These are phyloP conservation scores for Priceomyces fermenticarens DNA, from an alignment of 805 yeast genomes.

Conservation along the genomic window DNA sequence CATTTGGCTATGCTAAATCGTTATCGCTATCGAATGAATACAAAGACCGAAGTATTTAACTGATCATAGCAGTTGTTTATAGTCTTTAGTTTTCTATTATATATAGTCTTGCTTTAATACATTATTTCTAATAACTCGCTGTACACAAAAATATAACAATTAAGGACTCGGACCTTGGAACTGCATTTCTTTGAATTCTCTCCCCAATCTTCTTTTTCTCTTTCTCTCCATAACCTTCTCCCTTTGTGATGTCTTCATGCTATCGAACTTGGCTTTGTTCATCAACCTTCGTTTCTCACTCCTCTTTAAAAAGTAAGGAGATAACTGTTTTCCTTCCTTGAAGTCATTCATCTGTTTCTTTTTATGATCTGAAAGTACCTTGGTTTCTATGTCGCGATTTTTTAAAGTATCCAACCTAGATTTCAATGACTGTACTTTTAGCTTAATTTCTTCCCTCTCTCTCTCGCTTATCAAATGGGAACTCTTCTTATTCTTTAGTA, in stretches of 20 bases:
- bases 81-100: conserved; percentile 1
- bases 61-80: no score
- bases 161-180: conserved; percentile 15
- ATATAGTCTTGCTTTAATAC: no score
- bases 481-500: conserved; percentile 54
- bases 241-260: conserved; percentile 67
- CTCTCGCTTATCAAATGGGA: conserved; percentile 35
- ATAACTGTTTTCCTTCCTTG: conserved; percentile 47
- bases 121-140: no score
- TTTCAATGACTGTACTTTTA: conserved; percentile 58
- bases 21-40: no score
- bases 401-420: conserved; percentile 67
- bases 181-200: conserved; percentile 62
- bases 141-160: no score
- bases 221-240: conserved; percentile 84
- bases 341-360: conserved; percentile 44
- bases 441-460: conserved; percentile 53
- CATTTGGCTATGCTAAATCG: no score
- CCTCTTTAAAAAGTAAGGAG: conserved; percentile 58
- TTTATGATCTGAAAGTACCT: conserved; percentile 62
- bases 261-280: conserved; percentile 74
- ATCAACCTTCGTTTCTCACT: conserved; percentile 70
- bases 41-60: no score
- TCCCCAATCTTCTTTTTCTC: conserved; percentile 80
- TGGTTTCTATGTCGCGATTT: conserved; percentile 70